Evolutionary conservation across 495 filamentous ascomycete genomes (phyloP), one percentile per base, ranked within the genome.

Genomic region (Aspergillus sclerotiicarbonarius): DNA sequence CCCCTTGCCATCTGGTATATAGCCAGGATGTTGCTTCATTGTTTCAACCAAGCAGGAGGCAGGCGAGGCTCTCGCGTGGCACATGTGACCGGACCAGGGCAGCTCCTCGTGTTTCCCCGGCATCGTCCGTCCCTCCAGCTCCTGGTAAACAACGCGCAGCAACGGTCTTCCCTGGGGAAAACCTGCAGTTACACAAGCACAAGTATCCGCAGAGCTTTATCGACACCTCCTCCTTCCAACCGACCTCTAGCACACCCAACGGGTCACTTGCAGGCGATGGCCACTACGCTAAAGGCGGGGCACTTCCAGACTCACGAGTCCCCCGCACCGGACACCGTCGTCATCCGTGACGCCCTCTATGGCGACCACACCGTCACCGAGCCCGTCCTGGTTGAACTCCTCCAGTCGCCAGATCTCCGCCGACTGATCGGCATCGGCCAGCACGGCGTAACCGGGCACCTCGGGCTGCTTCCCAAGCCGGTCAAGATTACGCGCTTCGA

Each of bases 361-460:
- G 74, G 74, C 39, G 55, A 62, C 32, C 62, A 74, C 29, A 47
- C 39, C 10, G 62, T 77, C 48, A 53, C 59, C 2, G 74, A 75
- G 47, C 70, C 72, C 1, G 64, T 75, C 6, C 71, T 78, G 37
- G 55, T 71, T 13, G 67, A 74, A 8, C 72, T 78, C 21, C 66
- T 78, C 10, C 68, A 65, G 58, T 69, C 59, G 51, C 65, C 67
- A 0, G 67, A 67, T 25, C 52, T 78, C 12, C 53, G 50, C 12
- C 75, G 75, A 15, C 69, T 78, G 2, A 57, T 61, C 55, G 73
- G 71, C 7, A 64, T 78, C 54, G 65, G 64, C 44, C 73, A 76
- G 54, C 65, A 74, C 48, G 73, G 75, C n/a, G 59, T 76, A 13
- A 74, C 71, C 4, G 62, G 64, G 2, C 60, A 75, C 51, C 62